Conservation (phyloP, 306 rosid species). For the Casuarina equisetifolia region DNA sequence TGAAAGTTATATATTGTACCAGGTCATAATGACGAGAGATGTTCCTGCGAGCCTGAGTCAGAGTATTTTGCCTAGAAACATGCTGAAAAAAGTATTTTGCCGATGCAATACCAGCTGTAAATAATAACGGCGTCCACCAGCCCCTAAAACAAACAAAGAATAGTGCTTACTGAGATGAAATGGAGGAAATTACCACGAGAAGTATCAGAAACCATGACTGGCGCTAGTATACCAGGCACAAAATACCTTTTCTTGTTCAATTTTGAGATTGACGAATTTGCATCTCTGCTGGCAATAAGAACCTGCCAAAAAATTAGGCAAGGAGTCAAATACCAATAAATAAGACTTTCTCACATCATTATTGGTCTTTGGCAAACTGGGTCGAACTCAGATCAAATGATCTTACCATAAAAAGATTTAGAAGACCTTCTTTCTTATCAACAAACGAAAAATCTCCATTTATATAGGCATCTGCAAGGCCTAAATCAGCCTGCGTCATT, state of each 20-base stretch:
- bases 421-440: constrained; percentile 76
- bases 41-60: constrained; percentile 91
- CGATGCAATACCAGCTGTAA: constrained; percentile 74
- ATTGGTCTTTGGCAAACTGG: neutral
- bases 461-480: constrained; percentile 92
- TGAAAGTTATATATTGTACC: constrained; percentile 40
- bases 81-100: constrained; percentile 81
- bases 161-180: constrained; percentile 10
- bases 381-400: neutral
- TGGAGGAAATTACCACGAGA: neutral
- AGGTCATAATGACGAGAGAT: constrained; percentile 90
- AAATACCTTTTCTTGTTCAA: constrained; percentile 57
- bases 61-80: constrained; percentile 74
- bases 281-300: constrained; percentile 86
- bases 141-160: constrained; percentile 50
- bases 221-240: neutral
- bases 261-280: constrained; percentile 49
- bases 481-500: constrained; percentile 90
- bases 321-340: neutral
- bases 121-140: constrained; percentile 91
- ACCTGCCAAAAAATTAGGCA: constrained; percentile 46
- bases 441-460: constrained; percentile 74
- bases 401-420: constrained; percentile 61
- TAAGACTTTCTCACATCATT: neutral
- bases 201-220: neutral